Evolutionary conservation across 495 filamentous ascomycete genomes (phyloP), one percentile per base, ranked within the genome.

Genomic region (Venustampulla echinocandica): DNA sequence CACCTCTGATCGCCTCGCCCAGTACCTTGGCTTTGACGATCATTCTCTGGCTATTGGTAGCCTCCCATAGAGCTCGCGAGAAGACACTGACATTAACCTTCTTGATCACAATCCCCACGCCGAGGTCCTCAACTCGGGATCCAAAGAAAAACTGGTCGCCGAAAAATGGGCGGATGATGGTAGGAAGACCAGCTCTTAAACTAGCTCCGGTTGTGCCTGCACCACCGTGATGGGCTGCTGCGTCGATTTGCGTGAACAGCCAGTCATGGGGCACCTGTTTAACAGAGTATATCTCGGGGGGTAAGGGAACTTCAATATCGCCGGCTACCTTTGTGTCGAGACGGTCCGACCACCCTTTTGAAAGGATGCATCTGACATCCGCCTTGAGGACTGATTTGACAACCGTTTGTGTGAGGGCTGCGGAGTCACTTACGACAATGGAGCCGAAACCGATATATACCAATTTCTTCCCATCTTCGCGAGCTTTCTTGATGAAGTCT

Each of bases 261-360:
- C 92, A 98, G 64, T 97, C 93, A 54, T 98, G 92, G 6, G 92
- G 92, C 1, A 88, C 92, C 13, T 85, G 80, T 55, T 88, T 81
- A 61, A 97, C 96, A 60, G 85, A 84, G 55, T 82, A 72, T 44
- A 98, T 92, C 49, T 87, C 82, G 0, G 76, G 67, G 1, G 92
- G 90, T 5, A 98, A 70, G 5, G 74, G 74, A 23, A 85, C 73
- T 58, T 95, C 89, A 0, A 74, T 61, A 36, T 73, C 76, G 41
- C 58, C 50, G 3, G 52, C 43, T 1, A 38, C 44, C 34, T 59
- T 56, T 52, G 57, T 56, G 52, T 73, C 79, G 11, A 89, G 71
- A 17, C 90, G 79, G 61, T 97, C 92, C n/a, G 89, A 95, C 92
- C 92, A 98, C n/a, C 92, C 92, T 61, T 97, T 97, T 20, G 87